Evolutionary conservation across 1,139 yeast species (phyloP), one percentile per base, ranked within the genome.

Genomic region (Citeromyces hawaiiensis): DNA sequence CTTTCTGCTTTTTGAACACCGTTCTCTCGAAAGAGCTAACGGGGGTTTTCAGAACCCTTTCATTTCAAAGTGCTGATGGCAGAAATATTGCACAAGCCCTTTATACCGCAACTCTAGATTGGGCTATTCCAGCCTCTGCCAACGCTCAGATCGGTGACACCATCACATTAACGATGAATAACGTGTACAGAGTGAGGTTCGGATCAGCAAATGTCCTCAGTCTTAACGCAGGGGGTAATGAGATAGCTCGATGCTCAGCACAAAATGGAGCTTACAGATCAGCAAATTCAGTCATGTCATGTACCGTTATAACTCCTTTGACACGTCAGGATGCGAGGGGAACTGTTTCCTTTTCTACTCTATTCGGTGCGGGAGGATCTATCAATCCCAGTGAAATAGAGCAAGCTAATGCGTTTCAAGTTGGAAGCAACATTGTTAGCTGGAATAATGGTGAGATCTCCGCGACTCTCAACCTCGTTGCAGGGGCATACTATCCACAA

Each of bases 141-240:
- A 29, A 29, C 9, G 32, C 32, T 29, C 32, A 29, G 32, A 29
- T 29, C 4, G 32, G 32, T 29, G 32, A 29, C 15, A 29, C 32
- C 15, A 5, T 29, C 32, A 14, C 13, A 29, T 29, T 29, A 11
- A 29, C 32, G 5, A 29, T 29, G 32, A 11, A 29, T 29, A 29
- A 29, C 32, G 32, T 29, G 15, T 29, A 29, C 15, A 29, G 32
- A 29, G 32, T 29, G 15, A 29, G 9, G 15, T 29, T 29, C 15
- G 32, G 32, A 29, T 11, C 13, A 6, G 13, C 32, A 29, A 29
- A 11, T 29, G 32, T 29, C 15, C 32, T 29, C 13, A 29, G 9
- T 4, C 32, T 29, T 11, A 9, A 5, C 13, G 32, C 32, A n/a
- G 32, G 32, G 15, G 32, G 32, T 5, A 11, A 29, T 5, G 32